Percentiles rank a stretch among this genome's conserved stretches.
These are phyloP conservation scores for Posidonia australis DNA, from an alignment of 106 monocot species.

Conservation along the genomic window DNA sequence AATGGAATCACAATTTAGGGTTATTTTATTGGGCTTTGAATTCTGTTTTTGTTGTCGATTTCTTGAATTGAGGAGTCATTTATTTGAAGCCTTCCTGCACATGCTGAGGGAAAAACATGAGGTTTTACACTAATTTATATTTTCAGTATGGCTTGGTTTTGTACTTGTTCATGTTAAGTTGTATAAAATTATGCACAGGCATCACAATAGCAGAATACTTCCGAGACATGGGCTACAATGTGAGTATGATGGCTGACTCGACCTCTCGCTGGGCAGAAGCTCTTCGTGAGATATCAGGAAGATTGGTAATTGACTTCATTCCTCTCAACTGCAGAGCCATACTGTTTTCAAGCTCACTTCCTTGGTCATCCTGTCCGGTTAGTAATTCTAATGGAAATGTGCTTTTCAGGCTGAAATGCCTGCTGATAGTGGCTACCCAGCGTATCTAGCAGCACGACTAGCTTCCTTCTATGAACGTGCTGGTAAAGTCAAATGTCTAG, in stretches of 20 bases:
- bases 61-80: no score
- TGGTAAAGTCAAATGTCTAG: constrained; percentile 95
- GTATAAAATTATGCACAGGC: constrained; percentile 27
- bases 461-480: constrained; percentile 99
- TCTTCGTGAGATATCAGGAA: constrained; percentile 97
- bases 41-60: no score
- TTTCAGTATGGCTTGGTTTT: no score
- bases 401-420: constrained; percentile 93
- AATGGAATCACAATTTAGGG: not conserved
- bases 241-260: constrained; percentile 99
- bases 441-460: constrained; percentile 89
- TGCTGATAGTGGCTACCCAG: constrained; percentile 99
- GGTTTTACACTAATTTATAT: no score
- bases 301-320: constrained; percentile 51
- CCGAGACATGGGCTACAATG: constrained; percentile 99
- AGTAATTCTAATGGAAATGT: constrained; percentile 1
- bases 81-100: no score
- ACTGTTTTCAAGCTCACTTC: not conserved
- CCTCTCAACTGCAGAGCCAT: not conserved
- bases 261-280: constrained; percentile 99
- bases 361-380: not conserved
- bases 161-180: constrained; percentile 4
- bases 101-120: no score
- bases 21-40: no score
- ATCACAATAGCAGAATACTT: constrained; percentile 99